These are phyloP conservation scores for Citrus hindsii DNA, from an alignment of 345 rosid genomes.

Conservation along the genomic window DNA sequence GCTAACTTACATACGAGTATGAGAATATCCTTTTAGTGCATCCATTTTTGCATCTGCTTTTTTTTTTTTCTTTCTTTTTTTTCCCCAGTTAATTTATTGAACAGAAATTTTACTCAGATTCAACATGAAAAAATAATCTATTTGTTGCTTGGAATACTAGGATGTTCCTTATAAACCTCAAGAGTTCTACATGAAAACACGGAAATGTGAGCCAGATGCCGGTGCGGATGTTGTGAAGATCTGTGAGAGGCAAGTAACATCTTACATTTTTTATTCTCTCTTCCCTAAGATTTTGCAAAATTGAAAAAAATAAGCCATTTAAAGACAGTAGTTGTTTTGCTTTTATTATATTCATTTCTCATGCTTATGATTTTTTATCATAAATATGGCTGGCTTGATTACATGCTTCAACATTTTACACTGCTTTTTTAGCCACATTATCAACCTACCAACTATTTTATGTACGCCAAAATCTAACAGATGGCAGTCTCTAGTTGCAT, in stretches of 20 bases:
- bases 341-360: not conserved
- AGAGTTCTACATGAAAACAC: conserved; percentile 66
- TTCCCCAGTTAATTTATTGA: not conserved
- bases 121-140: not conserved
- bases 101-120: not conserved
- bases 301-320: not conserved
- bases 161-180: conserved; percentile 85
- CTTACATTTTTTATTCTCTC: not conserved
- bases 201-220: conserved; percentile 79
- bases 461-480: not conserved
- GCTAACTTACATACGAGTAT: conserved; percentile 66
- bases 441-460: not conserved
- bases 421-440: not conserved
- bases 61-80: not conserved
- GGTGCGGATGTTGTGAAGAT: conserved; percentile 55
- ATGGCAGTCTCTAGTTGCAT: not conserved
- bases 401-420: not conserved
- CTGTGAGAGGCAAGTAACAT: conserved; percentile 60
- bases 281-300: not conserved
- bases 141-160: conserved; percentile 19
- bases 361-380: not conserved
- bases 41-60: too few relatives aligned
- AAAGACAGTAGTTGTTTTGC: not conserved
- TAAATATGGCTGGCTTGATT: not conserved
- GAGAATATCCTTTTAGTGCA: not conserved